These are phyloP conservation scores for Dittrichia graveolens DNA, from an alignment of 129 eudicot species.

Conservation along the genomic window DNA sequence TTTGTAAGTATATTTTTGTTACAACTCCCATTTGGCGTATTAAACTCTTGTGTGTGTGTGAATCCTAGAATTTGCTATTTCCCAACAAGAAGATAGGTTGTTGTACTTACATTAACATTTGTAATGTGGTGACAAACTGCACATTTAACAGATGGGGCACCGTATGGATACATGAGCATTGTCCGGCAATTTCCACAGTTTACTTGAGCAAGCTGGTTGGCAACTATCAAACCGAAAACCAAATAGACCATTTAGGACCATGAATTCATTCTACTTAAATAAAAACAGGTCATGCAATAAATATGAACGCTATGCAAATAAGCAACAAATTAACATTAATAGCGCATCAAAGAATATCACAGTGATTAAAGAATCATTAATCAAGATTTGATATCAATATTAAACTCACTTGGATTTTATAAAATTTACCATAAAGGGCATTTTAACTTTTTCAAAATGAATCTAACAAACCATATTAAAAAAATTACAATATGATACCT, in stretches of 20 bases:
- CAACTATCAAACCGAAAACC: slow-evolving; percentile 32
- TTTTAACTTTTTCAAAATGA: not conserved
- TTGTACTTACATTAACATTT: slow-evolving; percentile 64
- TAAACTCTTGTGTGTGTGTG: not conserved
- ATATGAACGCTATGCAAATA: too few relatives aligned
- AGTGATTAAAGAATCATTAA: too few relatives aligned
- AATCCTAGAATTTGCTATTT: not conserved
- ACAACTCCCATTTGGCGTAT: not conserved
- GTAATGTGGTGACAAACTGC: slow-evolving; percentile 81
- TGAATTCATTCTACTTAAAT: too few relatives aligned
- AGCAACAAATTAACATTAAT: too few relatives aligned
- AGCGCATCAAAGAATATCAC: too few relatives aligned
- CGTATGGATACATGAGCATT: slow-evolving; percentile 75
- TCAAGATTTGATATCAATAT: too few relatives aligned
- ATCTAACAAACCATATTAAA: not conserved
- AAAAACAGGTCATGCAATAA: too few relatives aligned
- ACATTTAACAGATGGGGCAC: slow-evolving; percentile 88
- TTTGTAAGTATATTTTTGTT: not conserved
- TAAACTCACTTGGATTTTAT: too few relatives aligned
- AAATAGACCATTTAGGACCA: not conserved
- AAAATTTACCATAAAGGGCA: too few relatives aligned
- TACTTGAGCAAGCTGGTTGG: slow-evolving; percentile 73
- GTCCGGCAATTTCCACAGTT: slow-evolving; percentile 79
- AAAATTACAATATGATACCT: slow-evolving; percentile 41
- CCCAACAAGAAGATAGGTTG: slow-evolving; percentile 5